Evolutionary conservation across 306 rosid species (phyloP).

Genomic region (Canavalia ensiformis): DNA sequence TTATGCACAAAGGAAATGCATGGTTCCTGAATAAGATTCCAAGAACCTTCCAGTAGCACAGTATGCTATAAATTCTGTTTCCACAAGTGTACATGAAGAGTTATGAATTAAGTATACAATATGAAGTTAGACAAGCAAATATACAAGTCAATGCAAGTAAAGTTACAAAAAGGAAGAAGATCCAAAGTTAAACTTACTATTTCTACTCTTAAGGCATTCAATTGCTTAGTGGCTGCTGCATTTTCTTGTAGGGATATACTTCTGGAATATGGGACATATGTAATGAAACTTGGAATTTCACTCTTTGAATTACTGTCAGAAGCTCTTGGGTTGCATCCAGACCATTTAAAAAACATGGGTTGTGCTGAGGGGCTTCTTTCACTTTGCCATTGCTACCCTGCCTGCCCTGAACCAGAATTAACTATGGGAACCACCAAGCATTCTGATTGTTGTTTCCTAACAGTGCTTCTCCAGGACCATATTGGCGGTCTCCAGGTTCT

Average conservation of each 20-base stretch:
- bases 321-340: constrained; percentile 46
- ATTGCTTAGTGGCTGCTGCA: background rate
- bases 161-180: constrained; percentile 3
- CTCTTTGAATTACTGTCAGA: constrained; percentile 50
- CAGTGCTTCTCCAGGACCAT: constrained; percentile 51
- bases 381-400: constrained; percentile 47
- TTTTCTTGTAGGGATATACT: constrained; percentile 44
- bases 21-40: background rate
- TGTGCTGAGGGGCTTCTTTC: constrained; percentile 33
- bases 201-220: background rate
- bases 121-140: background rate
- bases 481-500: constrained; percentile 53
- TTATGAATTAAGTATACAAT: background rate
- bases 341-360: constrained; percentile 38
- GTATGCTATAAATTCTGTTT: background rate
- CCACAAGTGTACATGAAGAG: background rate
- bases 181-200: background rate
- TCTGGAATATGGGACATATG: constrained; percentile 34
- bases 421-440: constrained; percentile 49
- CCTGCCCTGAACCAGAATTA: constrained; percentile 50
- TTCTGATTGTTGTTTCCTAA: constrained; percentile 42
- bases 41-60: background rate
- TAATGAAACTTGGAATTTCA: constrained; percentile 33
- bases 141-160: background rate
- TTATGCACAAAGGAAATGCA: background rate